phyloP scores from a whole-genome alignment of 805 yeast genomes.

The Hemisphaericaspora nanyangensis region DNA sequence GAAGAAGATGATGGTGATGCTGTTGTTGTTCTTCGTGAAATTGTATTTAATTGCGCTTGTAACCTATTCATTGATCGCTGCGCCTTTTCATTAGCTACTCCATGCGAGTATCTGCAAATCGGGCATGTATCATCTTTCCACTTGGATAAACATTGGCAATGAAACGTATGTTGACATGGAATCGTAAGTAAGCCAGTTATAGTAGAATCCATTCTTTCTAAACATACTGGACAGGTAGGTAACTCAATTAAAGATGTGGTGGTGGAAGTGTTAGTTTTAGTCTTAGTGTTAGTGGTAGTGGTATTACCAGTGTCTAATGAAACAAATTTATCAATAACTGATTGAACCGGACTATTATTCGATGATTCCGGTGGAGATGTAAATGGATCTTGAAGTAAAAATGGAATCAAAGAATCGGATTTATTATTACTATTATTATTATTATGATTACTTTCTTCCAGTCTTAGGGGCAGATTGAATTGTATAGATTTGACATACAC shows the following conservation, averaged over 20 bases:
- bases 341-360: slow-evolving; percentile 1
- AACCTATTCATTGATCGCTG: slow-evolving; percentile 30
- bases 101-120: slow-evolving; percentile 75
- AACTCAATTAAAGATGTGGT: slow-evolving; percentile 46
- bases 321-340: not conserved
- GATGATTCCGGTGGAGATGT: slow-evolving; percentile 28
- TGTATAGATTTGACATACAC: slow-evolving; percentile 62
- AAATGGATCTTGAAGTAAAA: slow-evolving; percentile 69
- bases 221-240: slow-evolving; percentile 91
- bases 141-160: slow-evolving; percentile 79
- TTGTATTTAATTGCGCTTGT: slow-evolving; percentile 26
- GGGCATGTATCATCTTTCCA: slow-evolving; percentile 94
- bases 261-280: not conserved
- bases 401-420: slow-evolving; percentile 48
- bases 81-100: slow-evolving; percentile 30
- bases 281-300: not conserved
- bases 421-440: slow-evolving; percentile 10
- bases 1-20: no score
- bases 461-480: slow-evolving; percentile 29
- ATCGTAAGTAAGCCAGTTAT: slow-evolving; percentile 81
- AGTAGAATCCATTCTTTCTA: slow-evolving; percentile 80
- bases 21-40: slow-evolving; percentile 8
- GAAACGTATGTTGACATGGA: slow-evolving; percentile 91
- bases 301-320: not conserved
- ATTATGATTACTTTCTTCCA: slow-evolving; percentile 2